Base-by-base conservation (phyloP, 2,329 filamentous ascomycete species). In the Aciculosporium take region DNA sequence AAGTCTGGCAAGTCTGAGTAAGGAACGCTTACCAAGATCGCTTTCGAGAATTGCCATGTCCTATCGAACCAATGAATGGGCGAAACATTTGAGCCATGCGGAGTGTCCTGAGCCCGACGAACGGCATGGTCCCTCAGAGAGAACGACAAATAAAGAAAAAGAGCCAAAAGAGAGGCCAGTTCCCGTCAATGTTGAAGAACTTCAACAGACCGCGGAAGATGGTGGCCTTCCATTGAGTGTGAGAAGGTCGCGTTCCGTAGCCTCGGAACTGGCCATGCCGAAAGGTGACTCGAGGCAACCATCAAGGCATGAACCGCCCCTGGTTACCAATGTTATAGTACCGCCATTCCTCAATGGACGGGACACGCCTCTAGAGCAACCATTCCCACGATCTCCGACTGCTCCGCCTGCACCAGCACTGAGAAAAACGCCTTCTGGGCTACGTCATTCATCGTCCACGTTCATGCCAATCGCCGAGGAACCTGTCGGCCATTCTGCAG, bases 21-120 rank as follows among this genome's bases (percentile, higher is more conserved):
- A 69, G 47, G 75, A 77, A 3, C 69, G 69, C 9, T 69, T 94
- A 8, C 84, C 84, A 0, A 65, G 69, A n/a, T 75, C 76, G 10
- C 61, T 87, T 27, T 91, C 87, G 1, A 80, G 76, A 46, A 74
- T 94, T 7, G 81, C 87, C 2, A 67, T 85, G 56, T 84, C 82
- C 0, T 94, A 91, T 55, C 76, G 89, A 43, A 95, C 87, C 2
- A 94, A 94, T 49, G 89, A 96, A 62, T 96, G 89, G 89, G 86
- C 87, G 0, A 95, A 94, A 58, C 86, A 94, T 57, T 68, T 94
- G 9, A 77, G 79, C 47, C 66, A 73, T 32, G 87, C 89, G 6
- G 88, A 95, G 13, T 64, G 66, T 5, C 86, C 86, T 1, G 72
- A 78, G 37, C 59, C 72, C 1, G 79, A 85, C 7, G 71, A 76